These are phyloP conservation scores for Luvunga scandens DNA, from an alignment of 345 rosid species.

Conservation along the genomic window DNA sequence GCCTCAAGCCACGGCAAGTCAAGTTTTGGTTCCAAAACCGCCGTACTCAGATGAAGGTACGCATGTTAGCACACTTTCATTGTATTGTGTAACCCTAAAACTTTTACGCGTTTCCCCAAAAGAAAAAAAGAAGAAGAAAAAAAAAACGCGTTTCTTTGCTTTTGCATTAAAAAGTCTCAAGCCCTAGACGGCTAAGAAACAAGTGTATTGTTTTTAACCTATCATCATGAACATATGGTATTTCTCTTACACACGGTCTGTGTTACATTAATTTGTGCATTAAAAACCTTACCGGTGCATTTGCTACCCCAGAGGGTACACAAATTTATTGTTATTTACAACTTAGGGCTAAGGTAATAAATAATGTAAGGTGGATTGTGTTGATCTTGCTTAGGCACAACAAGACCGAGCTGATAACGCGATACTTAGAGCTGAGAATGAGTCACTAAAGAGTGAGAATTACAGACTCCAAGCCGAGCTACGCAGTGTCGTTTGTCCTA, in stretches of 20 bases:
- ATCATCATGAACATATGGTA: constrained; percentile 20
- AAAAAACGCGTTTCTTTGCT: constrained; percentile 25
- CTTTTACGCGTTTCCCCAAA: constrained; percentile 21
- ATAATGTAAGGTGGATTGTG: neutral
- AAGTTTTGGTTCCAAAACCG: constrained; percentile 99
- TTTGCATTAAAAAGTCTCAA: constrained; percentile 18
- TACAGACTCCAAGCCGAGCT: constrained; percentile 73
- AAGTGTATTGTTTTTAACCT: neutral
- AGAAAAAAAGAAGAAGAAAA: too few species aligned
- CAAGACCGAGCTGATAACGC: constrained; percentile 81
- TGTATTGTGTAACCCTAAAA: neutral
- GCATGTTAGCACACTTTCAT: neutral
- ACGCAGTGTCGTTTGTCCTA: constrained; percentile 63
- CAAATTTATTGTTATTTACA: constrained; percentile 22
- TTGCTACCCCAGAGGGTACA: constrained; percentile 25
- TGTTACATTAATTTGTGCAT: constrained; percentile 10
- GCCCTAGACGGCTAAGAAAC: constrained; percentile 8
- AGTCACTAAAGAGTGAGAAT: constrained; percentile 65
- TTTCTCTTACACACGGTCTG: constrained; percentile 4
- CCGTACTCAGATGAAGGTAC: constrained; percentile 96
- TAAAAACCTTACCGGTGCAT: constrained; percentile 38
- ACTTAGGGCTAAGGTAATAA: constrained; percentile 6
- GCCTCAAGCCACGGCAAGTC: constrained; percentile 94
- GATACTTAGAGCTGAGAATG: constrained; percentile 80
- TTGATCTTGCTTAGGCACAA: constrained; percentile 52